Evolutionary conservation across 306 rosid genomes (phyloP).

Genomic region (Quercus rubra): DNA sequence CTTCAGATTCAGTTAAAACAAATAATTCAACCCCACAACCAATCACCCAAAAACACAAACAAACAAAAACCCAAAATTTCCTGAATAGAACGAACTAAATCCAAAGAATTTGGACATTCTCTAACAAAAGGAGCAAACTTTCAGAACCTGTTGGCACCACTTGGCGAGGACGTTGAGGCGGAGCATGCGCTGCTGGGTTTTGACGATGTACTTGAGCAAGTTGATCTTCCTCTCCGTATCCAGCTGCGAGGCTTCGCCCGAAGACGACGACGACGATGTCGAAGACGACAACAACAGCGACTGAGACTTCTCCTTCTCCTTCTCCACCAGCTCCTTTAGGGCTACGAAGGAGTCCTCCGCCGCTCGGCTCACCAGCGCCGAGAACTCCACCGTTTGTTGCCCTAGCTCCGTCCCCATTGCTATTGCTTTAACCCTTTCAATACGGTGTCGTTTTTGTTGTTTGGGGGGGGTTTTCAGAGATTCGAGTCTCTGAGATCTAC

Average conservation of each 20-base stretch:
- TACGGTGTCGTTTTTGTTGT: too few relatives aligned
- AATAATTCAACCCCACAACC: too few relatives aligned
- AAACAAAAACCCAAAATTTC: neutral
- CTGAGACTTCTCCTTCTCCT: conserved; percentile 35
- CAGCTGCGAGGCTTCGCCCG: conserved; percentile 46
- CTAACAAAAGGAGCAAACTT: neutral
- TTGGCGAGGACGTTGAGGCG: conserved; percentile 92
- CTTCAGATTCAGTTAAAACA: too few relatives aligned
- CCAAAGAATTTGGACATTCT: neutral
- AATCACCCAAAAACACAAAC: too few relatives aligned
- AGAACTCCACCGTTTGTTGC: conserved; percentile 91
- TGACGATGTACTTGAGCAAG: conserved; percentile 76
- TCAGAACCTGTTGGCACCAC: conserved; percentile 89
- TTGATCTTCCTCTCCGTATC: conserved; percentile 81
- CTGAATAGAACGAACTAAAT: neutral
- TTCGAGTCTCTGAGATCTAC: too few relatives aligned
- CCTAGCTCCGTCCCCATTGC: conserved; percentile 87
- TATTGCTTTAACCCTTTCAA: too few relatives aligned
- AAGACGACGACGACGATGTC: neutral
- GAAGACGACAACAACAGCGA: conserved; percentile 10
- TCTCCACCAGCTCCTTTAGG: conserved; percentile 81
- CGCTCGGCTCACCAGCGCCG: conserved; percentile 70
- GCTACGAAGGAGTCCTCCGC: conserved; percentile 78
- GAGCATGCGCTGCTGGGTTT: conserved; percentile 96
- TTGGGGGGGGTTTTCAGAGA: too few relatives aligned